phyloP scores from a whole-genome alignment of 768 basidiomycete species.

The Podaxis sp. region DNA sequence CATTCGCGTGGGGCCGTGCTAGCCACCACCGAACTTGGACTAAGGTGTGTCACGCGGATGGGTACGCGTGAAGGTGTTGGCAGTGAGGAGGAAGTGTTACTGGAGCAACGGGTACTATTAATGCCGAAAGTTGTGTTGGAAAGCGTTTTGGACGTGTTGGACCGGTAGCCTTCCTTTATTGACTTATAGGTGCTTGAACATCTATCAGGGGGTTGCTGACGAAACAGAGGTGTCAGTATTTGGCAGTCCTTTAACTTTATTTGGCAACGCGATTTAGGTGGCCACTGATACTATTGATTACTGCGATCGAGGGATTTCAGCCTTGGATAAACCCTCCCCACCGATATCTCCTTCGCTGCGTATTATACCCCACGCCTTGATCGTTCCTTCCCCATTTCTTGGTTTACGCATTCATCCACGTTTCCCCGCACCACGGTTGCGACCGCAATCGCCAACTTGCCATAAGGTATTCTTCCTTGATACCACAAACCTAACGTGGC shows the following conservation, averaged over 20 bases:
- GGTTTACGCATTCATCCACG: background rate
- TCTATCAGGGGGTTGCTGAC: background rate
- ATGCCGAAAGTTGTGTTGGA: slow-evolving; percentile 76
- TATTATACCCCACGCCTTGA: background rate
- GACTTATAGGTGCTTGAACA: background rate
- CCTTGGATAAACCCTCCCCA: background rate
- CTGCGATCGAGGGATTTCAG: background rate
- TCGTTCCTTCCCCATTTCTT: background rate
- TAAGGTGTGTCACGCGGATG: slow-evolving; percentile 52
- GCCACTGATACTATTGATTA: background rate
- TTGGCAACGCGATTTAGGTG: background rate
- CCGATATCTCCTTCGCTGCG: background rate
- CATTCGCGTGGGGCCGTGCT: slow-evolving; percentile 48
- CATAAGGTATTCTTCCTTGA: background rate
- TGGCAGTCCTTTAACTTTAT: background rate
- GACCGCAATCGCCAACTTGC: background rate
- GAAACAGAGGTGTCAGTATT: background rate
- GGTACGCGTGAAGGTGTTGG: slow-evolving; percentile 11
- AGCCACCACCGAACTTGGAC: slow-evolving; percentile 68
- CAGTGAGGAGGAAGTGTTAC: slow-evolving; percentile 31
- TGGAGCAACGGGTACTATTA: slow-evolving; percentile 58
- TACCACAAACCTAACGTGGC: background rate
- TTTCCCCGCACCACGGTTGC: background rate
- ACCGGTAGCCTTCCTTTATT: background rate
- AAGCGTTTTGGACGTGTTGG: slow-evolving; percentile 49